Conservation (phyloP, 768 basidiomycete species). For the Leucosporidium scottii region DNA sequence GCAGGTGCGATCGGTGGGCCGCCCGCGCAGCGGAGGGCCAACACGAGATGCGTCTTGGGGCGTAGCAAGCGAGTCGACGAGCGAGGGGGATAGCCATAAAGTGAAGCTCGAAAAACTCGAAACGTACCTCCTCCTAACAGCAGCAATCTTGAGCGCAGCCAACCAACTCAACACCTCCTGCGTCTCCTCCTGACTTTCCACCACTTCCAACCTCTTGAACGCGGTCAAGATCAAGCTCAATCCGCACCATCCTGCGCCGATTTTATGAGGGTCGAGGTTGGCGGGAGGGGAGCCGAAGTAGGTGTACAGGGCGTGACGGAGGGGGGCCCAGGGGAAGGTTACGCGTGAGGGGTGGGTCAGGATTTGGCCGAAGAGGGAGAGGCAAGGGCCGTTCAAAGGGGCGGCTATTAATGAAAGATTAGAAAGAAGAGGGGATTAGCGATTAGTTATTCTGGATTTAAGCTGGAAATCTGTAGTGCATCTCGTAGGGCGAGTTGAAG, state of each 20-base stretch:
- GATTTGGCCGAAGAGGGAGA: slow-evolving; percentile 7
- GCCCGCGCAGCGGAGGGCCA: too few species aligned
- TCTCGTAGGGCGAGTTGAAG: too few species aligned
- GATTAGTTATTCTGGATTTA: too few species aligned
- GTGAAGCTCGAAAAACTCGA: too few species aligned
- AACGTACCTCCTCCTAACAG: slow-evolving; percentile 1
- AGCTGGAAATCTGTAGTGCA: too few species aligned
- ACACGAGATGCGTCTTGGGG: too few species aligned
- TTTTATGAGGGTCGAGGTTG: slow-evolving; percentile 1
- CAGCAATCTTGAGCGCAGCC: not conserved
- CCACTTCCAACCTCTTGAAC: slow-evolving; percentile 2
- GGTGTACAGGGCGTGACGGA: not conserved
- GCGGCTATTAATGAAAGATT: not conserved
- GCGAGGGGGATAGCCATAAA: not conserved
- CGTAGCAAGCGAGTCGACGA: too few species aligned
- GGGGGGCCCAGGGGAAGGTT: slow-evolving; percentile 6
- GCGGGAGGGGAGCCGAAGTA: not conserved
- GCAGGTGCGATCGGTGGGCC: too few species aligned
- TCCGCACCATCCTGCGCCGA: slow-evolving; percentile 6
- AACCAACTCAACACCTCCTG: not conserved
- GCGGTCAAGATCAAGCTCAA: slow-evolving; percentile 3
- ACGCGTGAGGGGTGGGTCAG: not conserved
- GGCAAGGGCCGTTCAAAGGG: not conserved
- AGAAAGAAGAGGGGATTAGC: too few species aligned
- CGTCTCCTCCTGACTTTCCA: not conserved